Base-by-base conservation (phyloP, 2,329 filamentous ascomycete genomes). In the Aspergillus uvarum region DNA sequence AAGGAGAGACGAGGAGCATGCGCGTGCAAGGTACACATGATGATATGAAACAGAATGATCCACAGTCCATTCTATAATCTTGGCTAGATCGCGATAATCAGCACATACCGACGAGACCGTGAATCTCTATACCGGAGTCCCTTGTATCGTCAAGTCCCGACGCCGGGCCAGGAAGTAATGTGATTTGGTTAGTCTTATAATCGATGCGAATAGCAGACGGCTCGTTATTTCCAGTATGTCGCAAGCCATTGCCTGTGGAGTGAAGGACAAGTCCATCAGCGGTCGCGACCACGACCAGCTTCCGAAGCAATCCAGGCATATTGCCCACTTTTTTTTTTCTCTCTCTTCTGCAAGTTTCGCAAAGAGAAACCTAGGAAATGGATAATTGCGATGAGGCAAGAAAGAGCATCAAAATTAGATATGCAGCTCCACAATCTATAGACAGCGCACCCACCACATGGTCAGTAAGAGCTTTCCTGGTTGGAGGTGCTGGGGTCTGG, bases 211-310 rank as follows among this genome's bases (percentile, higher is more conserved):
- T 81, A 22, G 87, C 81, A 60, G 83, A 80, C 44, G 81, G 76
- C 59, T 73, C 85, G 82, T 70, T 87, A 84, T 61, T 70, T 26
- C 69, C 86, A 74, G 67, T 80, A 72, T 70, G 67, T 51, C 75
- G 74, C 55, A 70, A 65, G 51, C 71, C 71, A 63, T 69, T 87
- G 19, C 85, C 82, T 31, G 89, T 79, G 26, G 90, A 88, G 70
- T 95, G 91, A 49, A 97, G 83, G 64, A 96, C 81, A 55, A 97
- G 82, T 59, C 92, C 92, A 71, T 97, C 92, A 56, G 89, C 85
- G 26, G 91, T 87, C 58, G 92, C 91, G 76, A 89, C 89, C 67
- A 96, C 86, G 65, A 92, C 74, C 58, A 96, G 79, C 77, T 95
- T 96, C 73, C 90, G 89, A 60, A 90, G 87, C 62, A 96, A 80